Evolutionary conservation across 2,329 filamentous ascomycete genomes (phyloP).

Genomic region (Verticillium nonalfalfae): DNA sequence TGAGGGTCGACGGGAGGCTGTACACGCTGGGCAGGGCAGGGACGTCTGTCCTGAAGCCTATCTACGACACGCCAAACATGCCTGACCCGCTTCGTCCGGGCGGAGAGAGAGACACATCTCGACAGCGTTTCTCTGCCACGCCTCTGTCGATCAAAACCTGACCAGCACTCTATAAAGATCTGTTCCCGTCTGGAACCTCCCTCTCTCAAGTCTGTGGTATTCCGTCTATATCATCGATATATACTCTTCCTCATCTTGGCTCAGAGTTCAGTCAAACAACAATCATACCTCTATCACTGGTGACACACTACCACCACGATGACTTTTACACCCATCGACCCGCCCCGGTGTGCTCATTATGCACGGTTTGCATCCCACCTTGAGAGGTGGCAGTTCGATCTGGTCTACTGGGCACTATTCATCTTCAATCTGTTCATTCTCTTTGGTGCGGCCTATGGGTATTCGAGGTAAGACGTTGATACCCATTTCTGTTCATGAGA

Average conservation of each 20-base stretch:
- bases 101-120: not conserved
- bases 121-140: not conserved
- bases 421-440: conserved; percentile 34
- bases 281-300: not conserved
- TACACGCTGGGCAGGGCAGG: not conserved
- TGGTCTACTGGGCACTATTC: conserved; percentile 41
- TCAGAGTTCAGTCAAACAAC: not conserved
- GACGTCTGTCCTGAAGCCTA: not conserved
- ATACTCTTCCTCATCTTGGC: not conserved
- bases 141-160: not conserved
- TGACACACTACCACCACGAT: not conserved
- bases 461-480: conserved; percentile 25
- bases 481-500: not conserved
- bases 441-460: conserved; percentile 35
- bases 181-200: not conserved
- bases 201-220: not conserved
- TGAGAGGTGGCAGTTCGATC: conserved; percentile 33
- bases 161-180: not conserved
- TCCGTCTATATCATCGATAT: not conserved
- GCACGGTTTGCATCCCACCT: conserved; percentile 37
- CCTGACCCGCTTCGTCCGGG: not conserved
- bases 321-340: conserved; percentile 13
- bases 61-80: not conserved
- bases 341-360: conserved; percentile 28
- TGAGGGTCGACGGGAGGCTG: not conserved